Percentiles rank a stretch among this genome's conserved stretches.
Evolutionary conservation across 176 grass and related monocot species (phyloP).

Genomic region (Cenchrus fungigraminus): DNA sequence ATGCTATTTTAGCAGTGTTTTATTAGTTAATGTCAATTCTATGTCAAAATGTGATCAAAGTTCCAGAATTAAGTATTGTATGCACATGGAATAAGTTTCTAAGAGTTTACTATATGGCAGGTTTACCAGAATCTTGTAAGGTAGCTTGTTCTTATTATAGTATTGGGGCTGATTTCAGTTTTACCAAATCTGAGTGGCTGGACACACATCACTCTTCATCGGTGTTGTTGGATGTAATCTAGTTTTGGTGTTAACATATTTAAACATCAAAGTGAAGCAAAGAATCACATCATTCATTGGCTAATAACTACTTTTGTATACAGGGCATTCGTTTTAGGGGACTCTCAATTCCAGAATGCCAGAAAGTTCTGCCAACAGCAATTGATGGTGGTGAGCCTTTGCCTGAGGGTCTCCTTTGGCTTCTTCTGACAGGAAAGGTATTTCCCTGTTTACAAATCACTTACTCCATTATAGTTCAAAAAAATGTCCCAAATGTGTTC

Average conservation of each 20-base stretch:
- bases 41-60: neutral
- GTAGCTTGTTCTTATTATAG: neutral
- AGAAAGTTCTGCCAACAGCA: slow-evolving; percentile 77
- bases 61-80: neutral
- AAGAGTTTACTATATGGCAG: neutral
- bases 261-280: neutral
- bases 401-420: slow-evolving; percentile 98
- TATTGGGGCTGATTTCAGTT: slow-evolving; percentile 27
- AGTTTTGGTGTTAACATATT: neutral
- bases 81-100: neutral
- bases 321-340: slow-evolving; percentile 99
- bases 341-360: slow-evolving; percentile 96
- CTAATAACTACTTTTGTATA: neutral
- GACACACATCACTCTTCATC: neutral
- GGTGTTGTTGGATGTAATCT: slow-evolving; percentile 22
- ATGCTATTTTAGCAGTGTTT: slow-evolving; percentile 11
- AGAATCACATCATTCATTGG: neutral
- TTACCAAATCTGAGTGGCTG: slow-evolving; percentile 24
- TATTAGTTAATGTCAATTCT: neutral
- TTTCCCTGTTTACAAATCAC: slow-evolving; percentile 25
- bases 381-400: slow-evolving; percentile 82
- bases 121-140: neutral
- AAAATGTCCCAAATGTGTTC: neutral
- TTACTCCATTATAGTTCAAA: neutral
- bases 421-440: slow-evolving; percentile 99